Evolutionary conservation across 306 rosid genomes (phyloP).

Genomic region (Styphnolobium japonicum): DNA sequence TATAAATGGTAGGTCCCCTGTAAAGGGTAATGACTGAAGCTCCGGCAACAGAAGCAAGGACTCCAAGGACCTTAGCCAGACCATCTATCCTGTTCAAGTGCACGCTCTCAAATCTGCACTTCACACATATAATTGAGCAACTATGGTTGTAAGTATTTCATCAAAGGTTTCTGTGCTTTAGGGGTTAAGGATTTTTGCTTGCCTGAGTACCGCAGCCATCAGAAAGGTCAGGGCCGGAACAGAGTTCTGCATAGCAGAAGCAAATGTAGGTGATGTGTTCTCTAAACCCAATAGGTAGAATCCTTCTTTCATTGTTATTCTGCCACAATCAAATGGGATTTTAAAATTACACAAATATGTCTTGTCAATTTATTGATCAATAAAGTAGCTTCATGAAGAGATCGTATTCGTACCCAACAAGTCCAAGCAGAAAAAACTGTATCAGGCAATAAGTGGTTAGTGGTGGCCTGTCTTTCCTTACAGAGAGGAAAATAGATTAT

Average conservation of each 20-base stretch:
- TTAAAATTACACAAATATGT: not conserved
- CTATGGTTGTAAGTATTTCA: not conserved
- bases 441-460: slow-evolving; percentile 31
- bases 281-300: slow-evolving; percentile 68
- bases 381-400: not conserved
- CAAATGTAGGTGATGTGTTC: slow-evolving; percentile 72
- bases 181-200: slow-evolving; percentile 17
- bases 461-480: slow-evolving; percentile 63
- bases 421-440: slow-evolving; percentile 64
- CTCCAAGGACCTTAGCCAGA: slow-evolving; percentile 74
- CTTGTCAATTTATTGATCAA: not conserved
- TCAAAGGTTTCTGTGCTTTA: not conserved
- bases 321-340: slow-evolving; percentile 18
- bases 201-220: slow-evolving; percentile 64
- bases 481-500: not conserved
- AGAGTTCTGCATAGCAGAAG: slow-evolving; percentile 66
- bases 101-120: slow-evolving; percentile 62
- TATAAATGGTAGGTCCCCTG: slow-evolving; percentile 69
- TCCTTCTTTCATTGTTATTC: slow-evolving; percentile 75
- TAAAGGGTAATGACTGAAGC: slow-evolving; percentile 65
- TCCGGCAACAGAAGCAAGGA: slow-evolving; percentile 68
- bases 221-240: slow-evolving; percentile 84
- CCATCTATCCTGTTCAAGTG: slow-evolving; percentile 54
- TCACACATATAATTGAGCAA: not conserved
- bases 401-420: slow-evolving; percentile 61